These are phyloP conservation scores for Limnanthes douglasii DNA, from an alignment of 345 rosid species.

Conservation along the genomic window DNA sequence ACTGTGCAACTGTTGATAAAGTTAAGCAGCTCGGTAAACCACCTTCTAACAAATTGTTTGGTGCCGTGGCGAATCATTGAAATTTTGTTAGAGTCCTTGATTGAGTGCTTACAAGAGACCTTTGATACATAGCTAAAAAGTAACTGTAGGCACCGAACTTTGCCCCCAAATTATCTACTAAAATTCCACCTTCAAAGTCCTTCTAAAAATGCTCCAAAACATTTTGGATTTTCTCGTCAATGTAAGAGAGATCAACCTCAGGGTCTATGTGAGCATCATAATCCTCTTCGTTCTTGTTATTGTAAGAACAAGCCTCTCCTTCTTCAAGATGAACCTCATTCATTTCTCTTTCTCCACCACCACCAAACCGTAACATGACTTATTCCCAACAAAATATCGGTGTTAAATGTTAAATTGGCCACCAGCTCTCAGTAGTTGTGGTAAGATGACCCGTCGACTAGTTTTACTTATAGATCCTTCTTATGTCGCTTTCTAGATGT, in stretches of 20 bases:
- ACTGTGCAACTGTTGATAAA: slow-evolving; percentile 23
- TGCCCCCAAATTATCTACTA: slow-evolving; percentile 89
- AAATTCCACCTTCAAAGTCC: slow-evolving; percentile 95
- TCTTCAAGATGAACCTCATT: slow-evolving; percentile 63
- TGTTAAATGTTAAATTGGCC: no score
- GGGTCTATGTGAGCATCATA: slow-evolving; percentile 43
- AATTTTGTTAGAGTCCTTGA: slow-evolving; percentile 38
- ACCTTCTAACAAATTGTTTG: slow-evolving; percentile 42
- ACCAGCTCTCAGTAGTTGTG: no score
- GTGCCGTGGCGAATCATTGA: slow-evolving; percentile 37
- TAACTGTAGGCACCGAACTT: slow-evolving; percentile 97
- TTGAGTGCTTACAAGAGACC: slow-evolving; percentile 58
- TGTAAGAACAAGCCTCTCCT: slow-evolving; percentile 60
- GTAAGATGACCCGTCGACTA: no score
- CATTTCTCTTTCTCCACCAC: slow-evolving; percentile 18
- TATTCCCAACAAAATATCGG: no score
- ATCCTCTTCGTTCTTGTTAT: slow-evolving; percentile 32
- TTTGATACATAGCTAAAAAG: slow-evolving; percentile 64
- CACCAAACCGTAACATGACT: no score
- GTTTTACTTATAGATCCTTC: no score
- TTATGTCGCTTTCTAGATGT: no score
- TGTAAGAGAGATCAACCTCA: slow-evolving; percentile 61
- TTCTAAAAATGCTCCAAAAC: slow-evolving; percentile 91
- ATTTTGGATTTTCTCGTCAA: slow-evolving; percentile 78
- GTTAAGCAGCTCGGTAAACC: slow-evolving; percentile 18